These are phyloP conservation scores for Tulasnella sp. DNA, from an alignment of 768 basidiomycete genomes.

Conservation along the genomic window DNA sequence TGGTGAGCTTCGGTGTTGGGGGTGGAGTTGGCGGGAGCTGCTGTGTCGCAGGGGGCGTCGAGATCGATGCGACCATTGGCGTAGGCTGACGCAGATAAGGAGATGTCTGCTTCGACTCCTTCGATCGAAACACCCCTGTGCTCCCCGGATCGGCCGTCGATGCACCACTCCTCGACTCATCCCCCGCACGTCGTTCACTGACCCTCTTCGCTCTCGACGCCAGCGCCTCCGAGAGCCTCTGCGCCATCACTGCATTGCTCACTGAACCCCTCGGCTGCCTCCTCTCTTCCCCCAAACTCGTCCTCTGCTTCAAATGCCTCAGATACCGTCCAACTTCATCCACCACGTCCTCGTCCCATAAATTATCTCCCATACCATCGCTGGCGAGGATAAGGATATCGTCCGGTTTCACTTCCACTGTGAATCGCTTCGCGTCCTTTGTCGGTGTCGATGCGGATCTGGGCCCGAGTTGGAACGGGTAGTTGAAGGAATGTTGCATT, in stretches of 20 bases:
- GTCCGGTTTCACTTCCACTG: conserved; percentile 55
- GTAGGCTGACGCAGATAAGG: background rate
- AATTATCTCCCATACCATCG: conserved; percentile 76
- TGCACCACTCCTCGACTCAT: conserved; percentile 20
- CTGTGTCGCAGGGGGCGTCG: background rate
- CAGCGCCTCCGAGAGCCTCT: conserved; percentile 54
- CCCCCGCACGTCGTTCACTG: conserved; percentile 36
- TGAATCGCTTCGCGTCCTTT: conserved; percentile 55
- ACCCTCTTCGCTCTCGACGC: conserved; percentile 68
- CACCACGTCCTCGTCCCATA: conserved; percentile 80
- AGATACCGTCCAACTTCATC: conserved; percentile 61
- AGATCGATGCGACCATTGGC: background rate
- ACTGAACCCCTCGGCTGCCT: conserved; percentile 44
- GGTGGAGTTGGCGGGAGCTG: background rate
- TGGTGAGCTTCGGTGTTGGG: background rate
- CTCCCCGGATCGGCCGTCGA: background rate
- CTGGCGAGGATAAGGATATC: conserved; percentile 74
- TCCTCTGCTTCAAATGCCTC: conserved; percentile 18
- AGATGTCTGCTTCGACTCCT: background rate
- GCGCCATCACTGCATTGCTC: conserved; percentile 18
- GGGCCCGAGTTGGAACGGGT: conserved; percentile 55
- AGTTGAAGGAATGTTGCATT: conserved; percentile 84
- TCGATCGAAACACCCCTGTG: background rate
- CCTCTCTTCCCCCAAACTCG: conserved; percentile 37
- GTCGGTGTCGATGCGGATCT: conserved; percentile 48